Base-by-base conservation (phyloP, 164 flowering plant genomes). In the Umbellularia californica region DNA sequence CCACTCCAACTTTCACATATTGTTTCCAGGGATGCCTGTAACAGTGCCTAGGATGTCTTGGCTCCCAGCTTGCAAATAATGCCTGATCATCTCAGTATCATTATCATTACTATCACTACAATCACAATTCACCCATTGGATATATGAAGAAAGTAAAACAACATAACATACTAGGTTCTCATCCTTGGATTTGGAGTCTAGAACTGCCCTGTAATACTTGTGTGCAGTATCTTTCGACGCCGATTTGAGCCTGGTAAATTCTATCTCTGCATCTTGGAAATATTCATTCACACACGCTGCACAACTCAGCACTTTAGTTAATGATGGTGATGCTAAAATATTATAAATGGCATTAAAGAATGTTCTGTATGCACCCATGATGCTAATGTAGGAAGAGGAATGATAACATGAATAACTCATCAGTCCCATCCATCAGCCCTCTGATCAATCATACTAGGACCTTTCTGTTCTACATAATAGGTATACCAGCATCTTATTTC, bases 11-110 rank as follows among this genome's bases (percentile, higher is more conserved):
- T 79, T 89, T 89, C 23, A 93, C 93, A 72, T 93, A 93, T 70
- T 93, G 92, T 75, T 91, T 85, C 90, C 94, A 86, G 71, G 99
- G 99, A 78, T 82, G 80, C 69, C 81, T 85, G 78, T 87, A 72
- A 68, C 96, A 87, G 72, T 84, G 84, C 64, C 84, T 83, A 23
- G 89, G 84, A 63, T 89, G 90, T 77, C 92, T 87, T 33, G 97
- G 99, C 83, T 95, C 99, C 99, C 99, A 95, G 78, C 97, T 95
- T n/a, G 98, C 94, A 82, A 93, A 82, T 73, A 87, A 72, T 69
- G 99, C 99, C 98, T 93, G 80, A 50, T 52, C 69, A 70, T 3
- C 5, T 27, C 11, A 51, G 71, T 73, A 72, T 64, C 27, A 64
- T 20, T 23, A 23, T 20, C 28, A 24, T 64, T 64, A 24, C 28